Conservation (phyloP, 495 filamentous ascomycete species). For the Cryomyces minteri region DNA sequence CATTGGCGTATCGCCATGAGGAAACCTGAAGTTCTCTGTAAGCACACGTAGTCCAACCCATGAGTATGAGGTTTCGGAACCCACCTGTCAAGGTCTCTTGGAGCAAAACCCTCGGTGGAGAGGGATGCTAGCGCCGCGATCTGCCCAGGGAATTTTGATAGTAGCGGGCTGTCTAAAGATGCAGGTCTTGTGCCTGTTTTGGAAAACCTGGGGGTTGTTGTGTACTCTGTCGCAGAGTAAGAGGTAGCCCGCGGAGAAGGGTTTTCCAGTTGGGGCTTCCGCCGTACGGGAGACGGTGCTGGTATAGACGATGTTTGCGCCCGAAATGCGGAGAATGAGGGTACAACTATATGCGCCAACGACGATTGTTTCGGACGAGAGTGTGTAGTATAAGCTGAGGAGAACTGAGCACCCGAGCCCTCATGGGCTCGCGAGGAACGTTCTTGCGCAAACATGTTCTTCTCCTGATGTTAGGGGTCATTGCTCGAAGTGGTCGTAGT, state of each 20-base stretch:
- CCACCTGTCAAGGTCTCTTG: conserved; percentile 16
- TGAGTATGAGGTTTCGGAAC: neutral
- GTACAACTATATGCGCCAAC: conserved; percentile 14
- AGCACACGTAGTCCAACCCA: neutral
- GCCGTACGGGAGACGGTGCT: conserved; percentile 13
- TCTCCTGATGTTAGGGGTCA: neutral
- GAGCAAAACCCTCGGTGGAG: conserved; percentile 6
- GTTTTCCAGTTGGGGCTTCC: conserved; percentile 14
- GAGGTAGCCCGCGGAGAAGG: conserved; percentile 11
- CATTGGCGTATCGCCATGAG: conserved; percentile 2
- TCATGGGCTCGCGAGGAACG: conserved; percentile 4
- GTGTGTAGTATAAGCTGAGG: neutral
- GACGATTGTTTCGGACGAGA: conserved; percentile 9
- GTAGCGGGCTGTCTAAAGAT: conserved; percentile 6
- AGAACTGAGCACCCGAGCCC: neutral
- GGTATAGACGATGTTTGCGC: conserved; percentile 14
- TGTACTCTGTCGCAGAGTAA: conserved; percentile 6
- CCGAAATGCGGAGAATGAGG: conserved; percentile 18
- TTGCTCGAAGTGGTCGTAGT: neutral
- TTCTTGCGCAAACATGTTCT: conserved; percentile 9
- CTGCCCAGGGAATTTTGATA: conserved; percentile 1
- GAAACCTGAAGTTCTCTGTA: neutral
- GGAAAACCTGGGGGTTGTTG: neutral
- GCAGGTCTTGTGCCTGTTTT: conserved; percentile 1
- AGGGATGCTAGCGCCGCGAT: conserved; percentile 1